Percentiles rank a stretch among this genome's conserved stretches.
These are phyloP conservation scores for Eucalyptus regnans DNA, from an alignment of 345 rosid species.

Conservation along the genomic window DNA sequence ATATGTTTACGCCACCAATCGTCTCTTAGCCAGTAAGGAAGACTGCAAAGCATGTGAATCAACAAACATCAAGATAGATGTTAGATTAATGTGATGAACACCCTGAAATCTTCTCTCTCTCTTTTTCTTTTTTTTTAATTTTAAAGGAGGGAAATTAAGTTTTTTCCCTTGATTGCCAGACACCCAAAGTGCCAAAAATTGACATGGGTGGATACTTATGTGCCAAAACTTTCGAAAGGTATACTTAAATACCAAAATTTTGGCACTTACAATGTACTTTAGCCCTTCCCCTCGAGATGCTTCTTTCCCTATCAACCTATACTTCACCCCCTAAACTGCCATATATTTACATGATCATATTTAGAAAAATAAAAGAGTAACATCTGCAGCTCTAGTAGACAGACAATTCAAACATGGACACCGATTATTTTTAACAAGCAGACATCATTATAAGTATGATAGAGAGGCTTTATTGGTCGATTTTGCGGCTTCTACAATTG, in stretches of 20 bases:
- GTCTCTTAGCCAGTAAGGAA: background rate
- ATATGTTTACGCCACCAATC: background rate
- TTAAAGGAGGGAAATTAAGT: background rate
- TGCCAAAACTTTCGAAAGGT: fast-evolving
- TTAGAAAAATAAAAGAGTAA: background rate
- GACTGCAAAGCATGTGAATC: background rate
- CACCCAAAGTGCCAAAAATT: too few relatives aligned
- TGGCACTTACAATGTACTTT: too few relatives aligned
- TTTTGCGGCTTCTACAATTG: background rate
- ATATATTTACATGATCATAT: background rate
- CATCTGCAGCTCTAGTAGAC: background rate
- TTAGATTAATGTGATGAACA: background rate
- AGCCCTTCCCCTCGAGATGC: background rate
- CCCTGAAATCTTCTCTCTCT: background rate
- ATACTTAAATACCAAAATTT: too few relatives aligned
- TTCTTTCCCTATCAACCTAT: background rate
- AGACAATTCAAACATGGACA: background rate
- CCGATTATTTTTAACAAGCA: background rate
- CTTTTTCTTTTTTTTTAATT: fast-evolving
- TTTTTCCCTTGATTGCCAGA: background rate
- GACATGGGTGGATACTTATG: too few relatives aligned
- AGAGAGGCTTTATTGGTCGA: background rate
- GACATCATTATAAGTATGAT: background rate
- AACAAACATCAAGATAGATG: background rate
- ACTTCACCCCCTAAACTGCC: background rate